Evolutionary conservation across 768 basidiomycete species (phyloP), one percentile per base, ranked within the genome.

Genomic region (Hericium erinaceus): DNA sequence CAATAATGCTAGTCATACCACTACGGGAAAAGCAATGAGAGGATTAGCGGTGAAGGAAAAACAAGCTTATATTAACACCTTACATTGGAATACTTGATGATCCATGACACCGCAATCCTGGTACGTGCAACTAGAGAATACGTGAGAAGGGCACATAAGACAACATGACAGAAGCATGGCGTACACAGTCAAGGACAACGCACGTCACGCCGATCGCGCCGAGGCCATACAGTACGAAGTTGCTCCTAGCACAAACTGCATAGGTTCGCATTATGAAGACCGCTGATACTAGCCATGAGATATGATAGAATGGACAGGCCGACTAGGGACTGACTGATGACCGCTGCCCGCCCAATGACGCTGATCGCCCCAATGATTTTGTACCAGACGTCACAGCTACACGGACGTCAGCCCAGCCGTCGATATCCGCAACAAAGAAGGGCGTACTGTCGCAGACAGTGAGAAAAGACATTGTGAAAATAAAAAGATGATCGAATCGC

Each of bases 351-450:
- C 6, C 70, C 71, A 15, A 69, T 22, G 12, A 72, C 67, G 51
- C 71, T 71, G 46, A 70, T 55, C 11, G 66, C 66, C 22, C 66
- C 62, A 38, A 66, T 64, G 33, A 71, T 57, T 37, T 64, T 62
- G 52, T 70, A 70, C 60, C 66, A 67, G 20, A 62, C 48, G 46
- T 67, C 57, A 54, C 70, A 72, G 48, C 70, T 70, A 46, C 44
- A 20, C 44, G 20, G 13, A 39, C 39, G 22, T 37, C 28, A 33
- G 28, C 28, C 28, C 8, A 9, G 8, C 24, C 39, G 58, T 37
- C 6, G 54, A 57, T 60, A 58, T 20, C 15, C 6, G 4, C 28
- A 33, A 33, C 28, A 6, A 4, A 33, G 8, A 33, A 33, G 28
- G 28, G 28, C 28, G 8, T 33, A 33, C 28, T 33, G 28, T 33